phyloP scores from a whole-genome alignment of 306 rosid species.

The Macrotyloma uniflorum region DNA sequence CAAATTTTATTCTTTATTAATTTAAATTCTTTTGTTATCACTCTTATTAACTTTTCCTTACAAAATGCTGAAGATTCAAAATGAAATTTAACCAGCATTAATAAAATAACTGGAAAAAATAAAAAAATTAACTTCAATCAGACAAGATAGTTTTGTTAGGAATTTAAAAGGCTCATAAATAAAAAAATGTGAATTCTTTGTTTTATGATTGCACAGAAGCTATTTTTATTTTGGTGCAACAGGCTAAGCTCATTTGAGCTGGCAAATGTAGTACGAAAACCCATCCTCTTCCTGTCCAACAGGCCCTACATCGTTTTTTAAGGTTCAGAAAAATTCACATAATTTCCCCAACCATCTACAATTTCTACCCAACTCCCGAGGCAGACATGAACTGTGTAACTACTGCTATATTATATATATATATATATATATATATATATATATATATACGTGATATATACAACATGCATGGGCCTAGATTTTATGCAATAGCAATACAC shows the following conservation, averaged over 20 bases:
- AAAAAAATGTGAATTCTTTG: too few relatives aligned
- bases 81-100: too few relatives aligned
- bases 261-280: not conserved
- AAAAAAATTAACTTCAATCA: too few relatives aligned
- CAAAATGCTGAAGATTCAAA: too few relatives aligned
- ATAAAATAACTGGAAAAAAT: too few relatives aligned
- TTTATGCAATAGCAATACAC: conserved; percentile 18
- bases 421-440: not conserved
- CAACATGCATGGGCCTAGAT: conserved; percentile 11
- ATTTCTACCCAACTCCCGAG: conserved; percentile 30
- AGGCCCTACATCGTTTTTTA: not conserved
- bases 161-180: too few relatives aligned
- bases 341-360: not conserved
- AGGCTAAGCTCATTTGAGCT: not conserved
- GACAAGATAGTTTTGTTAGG: too few relatives aligned
- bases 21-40: too few relatives aligned
- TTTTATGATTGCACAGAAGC: not conserved
- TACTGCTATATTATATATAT: not conserved
- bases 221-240: not conserved
- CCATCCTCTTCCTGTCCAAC: not conserved
- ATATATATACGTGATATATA: not conserved
- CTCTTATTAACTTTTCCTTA: too few relatives aligned
- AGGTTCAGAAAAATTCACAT: not conserved
- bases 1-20: too few relatives aligned
- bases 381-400: not conserved